Evolutionary conservation across 345 rosid genomes (phyloP).

Genomic region (Boechera retrofracta): DNA sequence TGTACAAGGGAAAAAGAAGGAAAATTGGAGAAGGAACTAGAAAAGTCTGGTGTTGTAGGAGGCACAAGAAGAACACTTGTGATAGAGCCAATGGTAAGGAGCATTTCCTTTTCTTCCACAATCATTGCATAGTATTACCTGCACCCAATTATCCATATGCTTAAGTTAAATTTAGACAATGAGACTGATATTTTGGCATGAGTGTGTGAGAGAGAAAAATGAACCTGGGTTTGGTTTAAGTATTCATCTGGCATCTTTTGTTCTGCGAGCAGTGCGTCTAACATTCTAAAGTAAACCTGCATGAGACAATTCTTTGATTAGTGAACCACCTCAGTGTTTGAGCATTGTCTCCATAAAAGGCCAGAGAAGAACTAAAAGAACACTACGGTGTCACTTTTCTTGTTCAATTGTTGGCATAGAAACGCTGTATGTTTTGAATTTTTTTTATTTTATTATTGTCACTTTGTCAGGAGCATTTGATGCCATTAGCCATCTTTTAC

Average conservation of each 20-base stretch:
- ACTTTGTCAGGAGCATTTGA: neutral
- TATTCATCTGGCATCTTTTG: slow-evolving; percentile 76
- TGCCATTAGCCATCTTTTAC: neutral
- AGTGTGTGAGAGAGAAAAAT: neutral
- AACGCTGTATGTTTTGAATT: neutral
- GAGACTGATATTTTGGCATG: neutral
- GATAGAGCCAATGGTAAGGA: slow-evolving; percentile 70
- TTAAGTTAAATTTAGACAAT: slow-evolving; percentile 12
- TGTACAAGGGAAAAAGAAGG: slow-evolving; percentile 37
- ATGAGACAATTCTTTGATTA: slow-evolving; percentile 16
- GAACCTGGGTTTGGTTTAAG: slow-evolving; percentile 71
- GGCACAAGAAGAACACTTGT: slow-evolving; percentile 64
- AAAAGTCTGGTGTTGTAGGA: slow-evolving; percentile 73
- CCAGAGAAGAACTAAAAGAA: neutral
- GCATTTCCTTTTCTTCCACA: slow-evolving; percentile 68
- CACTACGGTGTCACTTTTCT: neutral
- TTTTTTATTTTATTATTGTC: neutral
- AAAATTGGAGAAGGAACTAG: slow-evolving; percentile 31
- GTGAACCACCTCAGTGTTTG: slow-evolving; percentile 5
- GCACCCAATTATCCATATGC: slow-evolving; percentile 29
- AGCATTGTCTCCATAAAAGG: neutral
- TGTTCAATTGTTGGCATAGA: neutral
- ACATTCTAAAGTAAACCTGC: slow-evolving; percentile 82
- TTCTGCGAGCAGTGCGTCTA: slow-evolving; percentile 74
- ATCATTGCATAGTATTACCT: slow-evolving; percentile 69